These are phyloP conservation scores for Lagerstroemia speciosa DNA, from an alignment of 345 rosid genomes.

Conservation along the genomic window DNA sequence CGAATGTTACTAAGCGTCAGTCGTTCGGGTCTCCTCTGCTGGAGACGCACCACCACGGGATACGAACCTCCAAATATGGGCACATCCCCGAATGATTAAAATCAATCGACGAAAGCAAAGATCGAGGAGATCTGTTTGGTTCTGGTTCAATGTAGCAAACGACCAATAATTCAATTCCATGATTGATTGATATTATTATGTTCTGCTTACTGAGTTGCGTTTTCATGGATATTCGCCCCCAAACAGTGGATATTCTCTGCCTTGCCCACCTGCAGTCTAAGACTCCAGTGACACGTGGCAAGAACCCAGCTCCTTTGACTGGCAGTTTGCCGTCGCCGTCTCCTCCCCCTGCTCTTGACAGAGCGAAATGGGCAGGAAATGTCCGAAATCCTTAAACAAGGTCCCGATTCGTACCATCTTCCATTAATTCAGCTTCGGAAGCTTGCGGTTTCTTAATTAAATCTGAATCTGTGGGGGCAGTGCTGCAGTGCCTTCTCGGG, in stretches of 20 bases:
- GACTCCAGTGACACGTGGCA: not conserved
- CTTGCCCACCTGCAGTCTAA: not conserved
- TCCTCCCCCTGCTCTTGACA: not conserved
- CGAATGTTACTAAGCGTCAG: no score
- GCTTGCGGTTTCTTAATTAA: not conserved
- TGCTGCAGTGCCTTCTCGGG: not conserved
- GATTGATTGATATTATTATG: not conserved
- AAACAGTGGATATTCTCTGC: not conserved
- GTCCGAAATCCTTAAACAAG: not conserved
- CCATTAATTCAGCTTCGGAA: not conserved
- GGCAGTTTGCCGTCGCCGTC: not conserved
- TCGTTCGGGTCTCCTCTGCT: not conserved
- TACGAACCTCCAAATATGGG: not conserved
- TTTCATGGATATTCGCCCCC: not conserved
- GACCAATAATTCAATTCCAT: not conserved
- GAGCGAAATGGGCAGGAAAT: not conserved
- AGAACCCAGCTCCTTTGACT: not conserved
- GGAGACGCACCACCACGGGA: not conserved
- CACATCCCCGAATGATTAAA: not conserved
- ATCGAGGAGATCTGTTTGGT: not conserved
- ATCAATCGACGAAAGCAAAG: not conserved
- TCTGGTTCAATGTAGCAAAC: not conserved
- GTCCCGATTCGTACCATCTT: not conserved
- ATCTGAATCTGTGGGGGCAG: not conserved
- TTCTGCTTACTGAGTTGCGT: not conserved